A percentile compares a stretch with the other conserved stretches of the same genome.
These are phyloP conservation scores for Cupressus sempervirens DNA, from an alignment of 75 land plant species.

Conservation along the genomic window DNA sequence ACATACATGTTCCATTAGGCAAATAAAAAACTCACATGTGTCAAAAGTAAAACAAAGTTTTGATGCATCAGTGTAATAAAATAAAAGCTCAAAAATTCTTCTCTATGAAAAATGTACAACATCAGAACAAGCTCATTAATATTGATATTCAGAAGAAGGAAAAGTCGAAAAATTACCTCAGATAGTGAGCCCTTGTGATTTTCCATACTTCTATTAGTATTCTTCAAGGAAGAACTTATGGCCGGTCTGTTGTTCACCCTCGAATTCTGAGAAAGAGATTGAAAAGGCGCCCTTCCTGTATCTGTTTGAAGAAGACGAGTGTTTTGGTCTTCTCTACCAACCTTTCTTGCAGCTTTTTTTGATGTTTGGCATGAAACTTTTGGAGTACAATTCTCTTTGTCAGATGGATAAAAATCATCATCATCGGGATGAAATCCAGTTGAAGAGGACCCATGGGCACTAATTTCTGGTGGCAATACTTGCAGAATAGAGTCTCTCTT, in stretches of 20 bases:
- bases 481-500: slow-evolving; percentile 4
- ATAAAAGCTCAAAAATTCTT: too few relatives aligned
- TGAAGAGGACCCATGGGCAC: slow-evolving; percentile 8
- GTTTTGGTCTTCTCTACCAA: slow-evolving; percentile 7
- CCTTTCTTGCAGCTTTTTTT: background rate
- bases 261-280: slow-evolving; percentile 22
- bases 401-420: slow-evolving; percentile 19
- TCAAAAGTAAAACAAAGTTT: background rate
- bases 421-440: background rate
- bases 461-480: background rate
- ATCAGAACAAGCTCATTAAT: background rate
- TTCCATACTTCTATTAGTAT: background rate
- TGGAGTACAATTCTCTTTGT: slow-evolving; percentile 35
- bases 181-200: background rate
- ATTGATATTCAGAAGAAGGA: background rate
- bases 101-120: background rate
- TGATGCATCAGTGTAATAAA: background rate
- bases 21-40: background rate
- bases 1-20: background rate
- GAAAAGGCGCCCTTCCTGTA: slow-evolving; percentile 40
- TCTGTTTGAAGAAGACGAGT: background rate
- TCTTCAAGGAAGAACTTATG: background rate
- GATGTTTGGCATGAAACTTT: slow-evolving; percentile 14
- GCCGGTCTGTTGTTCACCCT: background rate
- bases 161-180: background rate